Base-by-base conservation (phyloP, 805 yeast genomes). In the Nadsonia fulvescens region DNA sequence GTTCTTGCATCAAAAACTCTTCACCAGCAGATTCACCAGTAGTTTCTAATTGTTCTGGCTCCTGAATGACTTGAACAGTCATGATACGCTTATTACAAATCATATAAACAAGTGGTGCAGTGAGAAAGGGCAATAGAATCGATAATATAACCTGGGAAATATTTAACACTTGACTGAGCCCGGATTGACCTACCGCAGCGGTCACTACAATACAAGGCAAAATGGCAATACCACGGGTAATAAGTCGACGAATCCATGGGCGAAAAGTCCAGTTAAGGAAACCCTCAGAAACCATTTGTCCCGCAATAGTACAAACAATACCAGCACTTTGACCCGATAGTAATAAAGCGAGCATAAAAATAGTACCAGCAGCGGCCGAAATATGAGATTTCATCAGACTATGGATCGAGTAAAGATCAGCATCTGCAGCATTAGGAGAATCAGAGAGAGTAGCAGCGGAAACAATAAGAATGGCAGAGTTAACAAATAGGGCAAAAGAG, bases 291-390 rank as follows among this genome's bases (percentile, higher is more conserved):
- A 82, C 91, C 69, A 79, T 78, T 46, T 82, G 94, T 18, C 94
- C 93, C 2, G 94, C 83, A 40, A 83, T 60, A 0, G 94, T 83
- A 44, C 93, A 82, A 11, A 82, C 92, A 20, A 86, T 77, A 22
- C 94, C 94, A 2, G 94, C 94, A 41, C 89, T 73, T 43, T 82
- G 86, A n/a, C 95, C 95, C 8, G 86, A 72, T 44, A 77, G 82
- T 23, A 82, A 55, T 50, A 82, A 63, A 1, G 94, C 94, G 25
- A 81, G 50, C 1, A 93, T 93, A 56, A 83, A 82, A 0, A 82
- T 72, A 6, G 77, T 55, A 5, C 93, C 95, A 1, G 94, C 95
- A 5, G 82, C 69, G 9, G 77, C 74, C 1, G 92, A 76, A 20
- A 82, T 58, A 40, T 76, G 76, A 15, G 59, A 53, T 4, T 68